Conservation (phyloP, 2,329 filamentous ascomycete genomes). For the Lanzia echinophila region DNA sequence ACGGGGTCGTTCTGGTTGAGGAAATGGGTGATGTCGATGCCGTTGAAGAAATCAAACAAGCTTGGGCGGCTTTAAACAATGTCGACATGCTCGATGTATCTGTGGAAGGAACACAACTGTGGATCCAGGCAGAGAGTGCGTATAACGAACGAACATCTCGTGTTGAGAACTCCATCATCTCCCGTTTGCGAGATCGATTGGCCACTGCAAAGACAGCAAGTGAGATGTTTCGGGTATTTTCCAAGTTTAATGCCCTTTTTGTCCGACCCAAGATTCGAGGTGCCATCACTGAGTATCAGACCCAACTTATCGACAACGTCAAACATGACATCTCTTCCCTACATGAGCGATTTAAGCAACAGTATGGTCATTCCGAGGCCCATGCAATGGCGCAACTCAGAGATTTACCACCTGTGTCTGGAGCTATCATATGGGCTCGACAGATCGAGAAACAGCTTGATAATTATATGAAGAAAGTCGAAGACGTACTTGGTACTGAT, state of each 20-base stretch:
- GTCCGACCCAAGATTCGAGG: slow-evolving; percentile 98
- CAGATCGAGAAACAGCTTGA: slow-evolving; percentile 96
- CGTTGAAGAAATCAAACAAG: slow-evolving; percentile 90
- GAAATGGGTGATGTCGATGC: slow-evolving; percentile 97
- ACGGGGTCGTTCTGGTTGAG: slow-evolving; percentile 69
- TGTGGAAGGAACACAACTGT: slow-evolving; percentile 79
- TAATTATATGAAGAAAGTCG: slow-evolving; percentile 98
- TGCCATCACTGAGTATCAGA: slow-evolving; percentile 96
- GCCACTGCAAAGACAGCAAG: slow-evolving; percentile 95
- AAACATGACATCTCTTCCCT: slow-evolving; percentile 90
- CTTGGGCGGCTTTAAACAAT: slow-evolving; percentile 88
- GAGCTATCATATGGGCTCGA: slow-evolving; percentile 93
- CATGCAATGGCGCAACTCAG: slow-evolving; percentile 97
- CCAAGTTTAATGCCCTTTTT: slow-evolving; percentile 98
- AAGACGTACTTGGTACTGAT: slow-evolving; percentile 88
- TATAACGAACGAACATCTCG: slow-evolving; percentile 97
- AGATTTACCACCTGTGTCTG: slow-evolving; percentile 90
- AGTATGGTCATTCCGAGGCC: slow-evolving; percentile 96
- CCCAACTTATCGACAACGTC: slow-evolving; percentile 95
- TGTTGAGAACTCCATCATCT: slow-evolving; percentile 98
- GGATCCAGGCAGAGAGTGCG: slow-evolving; percentile 88
- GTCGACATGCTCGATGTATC: slow-evolving; percentile 93
- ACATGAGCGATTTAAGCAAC: slow-evolving; percentile 96
- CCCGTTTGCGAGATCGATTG: slow-evolving; percentile 81
- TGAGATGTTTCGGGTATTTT: slow-evolving; percentile 99